A percentile compares a stretch with the other conserved stretches of the same genome.
Conservation (phyloP, 2,329 filamentous ascomycete genomes). For the Xylariaceae sp. region DNA sequence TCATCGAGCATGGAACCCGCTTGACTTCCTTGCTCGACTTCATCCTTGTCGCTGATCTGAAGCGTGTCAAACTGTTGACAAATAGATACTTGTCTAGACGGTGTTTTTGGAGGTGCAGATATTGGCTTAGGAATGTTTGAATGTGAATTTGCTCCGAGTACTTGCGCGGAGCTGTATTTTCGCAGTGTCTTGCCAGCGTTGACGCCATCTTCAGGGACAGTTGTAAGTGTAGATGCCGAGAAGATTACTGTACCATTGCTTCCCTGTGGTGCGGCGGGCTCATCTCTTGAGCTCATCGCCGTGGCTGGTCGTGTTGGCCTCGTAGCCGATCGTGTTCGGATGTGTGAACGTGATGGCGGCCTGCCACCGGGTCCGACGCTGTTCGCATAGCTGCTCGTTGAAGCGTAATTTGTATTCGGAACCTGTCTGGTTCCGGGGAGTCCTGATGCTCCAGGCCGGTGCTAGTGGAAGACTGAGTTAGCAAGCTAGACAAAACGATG, state of each 20-base stretch:
- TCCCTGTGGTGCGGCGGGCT: conserved; percentile 21
- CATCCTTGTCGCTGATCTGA: conserved; percentile 35
- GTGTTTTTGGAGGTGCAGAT: no score
- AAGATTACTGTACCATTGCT: conserved; percentile 39
- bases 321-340: conserved; percentile 27
- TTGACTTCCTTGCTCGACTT: conserved; percentile 39
- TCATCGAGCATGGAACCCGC: conserved; percentile 37
- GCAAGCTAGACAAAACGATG: no score
- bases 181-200: conserved; percentile 22
- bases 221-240: conserved; percentile 12
- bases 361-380: conserved; percentile 33
- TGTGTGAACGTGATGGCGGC: conserved; percentile 30
- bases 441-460: conserved; percentile 5
- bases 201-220: conserved; percentile 12
- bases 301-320: conserved; percentile 28
- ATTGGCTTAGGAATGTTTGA: no score
- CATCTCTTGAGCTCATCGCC: conserved; percentile 27
- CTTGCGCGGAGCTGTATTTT: conserved; percentile 25
- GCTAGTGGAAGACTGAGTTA: no score
- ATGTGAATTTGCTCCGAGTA: no score
- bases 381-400: conserved; percentile 37
- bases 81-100: conserved; percentile 43
- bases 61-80: conserved; percentile 36
- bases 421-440: conserved; percentile 18
- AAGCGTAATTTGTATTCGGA: conserved; percentile 33